phyloP scores from a whole-genome alignment of 805 yeast genomes.

The Saccharomycopsis babjevae region DNA sequence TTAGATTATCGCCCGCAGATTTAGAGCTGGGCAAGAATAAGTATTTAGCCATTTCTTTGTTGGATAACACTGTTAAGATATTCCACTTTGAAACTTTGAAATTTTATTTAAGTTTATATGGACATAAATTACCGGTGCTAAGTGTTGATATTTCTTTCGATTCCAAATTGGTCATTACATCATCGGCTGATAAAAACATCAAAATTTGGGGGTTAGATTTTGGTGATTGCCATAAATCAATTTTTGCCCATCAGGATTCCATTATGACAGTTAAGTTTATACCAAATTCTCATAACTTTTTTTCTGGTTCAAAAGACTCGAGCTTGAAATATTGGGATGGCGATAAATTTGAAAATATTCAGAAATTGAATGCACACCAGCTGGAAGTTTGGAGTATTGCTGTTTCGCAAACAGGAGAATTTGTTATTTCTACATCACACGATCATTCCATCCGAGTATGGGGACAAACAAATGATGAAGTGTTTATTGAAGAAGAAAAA shows the following conservation, averaged over 20 bases:
- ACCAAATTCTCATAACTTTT: constrained; percentile 80
- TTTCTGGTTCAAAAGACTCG: constrained; percentile 84
- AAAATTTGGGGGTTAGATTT: constrained; percentile 98
- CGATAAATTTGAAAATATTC: constrained; percentile 88
- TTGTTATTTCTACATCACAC: constrained; percentile 76
- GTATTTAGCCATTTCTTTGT: constrained; percentile 69
- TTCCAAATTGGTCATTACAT: constrained; percentile 77
- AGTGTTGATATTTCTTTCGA: constrained; percentile 87
- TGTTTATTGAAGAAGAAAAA: constrained; percentile 93
- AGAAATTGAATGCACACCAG: constrained; percentile 77
- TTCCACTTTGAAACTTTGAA: constrained; percentile 81
- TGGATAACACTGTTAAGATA: constrained; percentile 93
- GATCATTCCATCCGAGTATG: constrained; percentile 92
- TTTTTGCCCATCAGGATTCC: constrained; percentile 94
- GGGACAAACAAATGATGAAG: constrained; percentile 88
- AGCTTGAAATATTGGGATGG: constrained; percentile 97
- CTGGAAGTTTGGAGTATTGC: constrained; percentile 90
- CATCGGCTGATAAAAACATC: constrained; percentile 95
- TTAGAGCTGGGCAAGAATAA: constrained; percentile 38
- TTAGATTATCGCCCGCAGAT: constrained; percentile 55
- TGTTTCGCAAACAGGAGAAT: constrained; percentile 58
- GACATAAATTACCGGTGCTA: constrained; percentile 92
- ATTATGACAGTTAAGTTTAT: constrained; percentile 81
- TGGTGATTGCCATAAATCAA: constrained; percentile 96
- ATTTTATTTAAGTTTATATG: constrained; percentile 81